Conservation (phyloP, 192 early-diverging fungal species). For the Phycomyces nitens region DNA sequence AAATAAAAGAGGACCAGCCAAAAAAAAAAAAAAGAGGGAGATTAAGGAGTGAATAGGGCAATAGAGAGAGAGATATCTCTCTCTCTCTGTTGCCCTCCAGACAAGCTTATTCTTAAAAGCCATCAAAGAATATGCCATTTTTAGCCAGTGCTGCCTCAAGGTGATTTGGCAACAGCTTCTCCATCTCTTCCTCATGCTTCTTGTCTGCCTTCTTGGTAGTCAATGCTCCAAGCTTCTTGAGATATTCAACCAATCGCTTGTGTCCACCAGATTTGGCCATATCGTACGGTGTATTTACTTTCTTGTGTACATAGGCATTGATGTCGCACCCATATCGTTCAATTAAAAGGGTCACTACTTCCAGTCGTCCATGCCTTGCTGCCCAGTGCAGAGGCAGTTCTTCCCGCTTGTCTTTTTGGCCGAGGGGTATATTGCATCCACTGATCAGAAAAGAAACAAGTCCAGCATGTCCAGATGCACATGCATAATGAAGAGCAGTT, state of each 20-base stretch:
- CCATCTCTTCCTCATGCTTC: constrained; percentile 27
- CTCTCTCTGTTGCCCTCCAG: neutral
- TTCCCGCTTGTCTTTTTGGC: constrained; percentile 21
- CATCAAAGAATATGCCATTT: constrained; percentile 25
- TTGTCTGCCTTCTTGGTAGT: constrained; percentile 33
- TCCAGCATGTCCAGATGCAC: constrained; percentile 26
- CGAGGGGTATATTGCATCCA: constrained; percentile 15
- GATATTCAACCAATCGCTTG: constrained; percentile 29
- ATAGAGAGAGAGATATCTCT: constrained; percentile 4
- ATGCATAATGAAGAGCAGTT: constrained; percentile 32
- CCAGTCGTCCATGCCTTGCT: constrained; percentile 26
- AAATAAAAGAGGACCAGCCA: too few species aligned
- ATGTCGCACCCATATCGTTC: constrained; percentile 28
- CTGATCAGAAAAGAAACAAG: constrained; percentile 19
- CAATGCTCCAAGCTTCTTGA: constrained; percentile 23
- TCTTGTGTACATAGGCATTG: constrained; percentile 29
- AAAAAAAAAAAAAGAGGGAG: neutral
- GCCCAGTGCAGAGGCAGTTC: constrained; percentile 39
- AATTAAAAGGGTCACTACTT: constrained; percentile 22
- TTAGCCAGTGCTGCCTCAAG: constrained; percentile 24
- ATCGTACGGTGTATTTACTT: constrained; percentile 31
- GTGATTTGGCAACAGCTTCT: constrained; percentile 22
- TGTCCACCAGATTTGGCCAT: constrained; percentile 26
- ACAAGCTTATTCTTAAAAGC: constrained; percentile 5
- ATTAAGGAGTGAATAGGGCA: constrained; percentile 1